Evolutionary conservation across 768 basidiomycete genomes (phyloP).

Genomic region (Boletus subparvulus): DNA sequence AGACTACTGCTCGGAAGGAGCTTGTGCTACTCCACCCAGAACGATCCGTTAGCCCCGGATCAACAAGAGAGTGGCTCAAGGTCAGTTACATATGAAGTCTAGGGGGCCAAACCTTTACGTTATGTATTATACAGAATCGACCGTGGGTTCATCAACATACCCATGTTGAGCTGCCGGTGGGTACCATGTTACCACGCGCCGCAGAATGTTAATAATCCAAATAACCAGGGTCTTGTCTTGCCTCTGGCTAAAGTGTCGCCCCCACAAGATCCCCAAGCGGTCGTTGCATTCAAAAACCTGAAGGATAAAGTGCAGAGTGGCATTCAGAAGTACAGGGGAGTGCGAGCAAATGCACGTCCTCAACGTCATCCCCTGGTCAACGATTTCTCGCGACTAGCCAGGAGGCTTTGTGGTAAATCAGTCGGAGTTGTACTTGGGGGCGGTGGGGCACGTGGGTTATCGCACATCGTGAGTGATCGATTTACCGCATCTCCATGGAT

Average conservation of each 20-base stretch:
- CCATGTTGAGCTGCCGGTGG: slow-evolving; percentile 86
- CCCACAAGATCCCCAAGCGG: slow-evolving; percentile 85
- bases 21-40: slow-evolving; percentile 92
- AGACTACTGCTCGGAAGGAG: slow-evolving; percentile 98
- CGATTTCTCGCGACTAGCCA: slow-evolving; percentile 90
- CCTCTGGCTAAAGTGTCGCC: slow-evolving; percentile 57
- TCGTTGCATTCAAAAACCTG: slow-evolving; percentile 87
- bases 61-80: slow-evolving; percentile 95
- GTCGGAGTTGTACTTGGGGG: slow-evolving; percentile 95
- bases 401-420: slow-evolving; percentile 88
- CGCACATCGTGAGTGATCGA: slow-evolving; percentile 55
- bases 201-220: slow-evolving; percentile 3
- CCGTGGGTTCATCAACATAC: slow-evolving; percentile 97
- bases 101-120: slow-evolving; percentile 1
- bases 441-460: slow-evolving; percentile 92
- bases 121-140: slow-evolving; percentile 58
- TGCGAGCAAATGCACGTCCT: slow-evolving; percentile 57
- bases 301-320: slow-evolving; percentile 88
- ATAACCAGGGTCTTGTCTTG: slow-evolving; percentile 64
- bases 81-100: slow-evolving; percentile 38
- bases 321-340: slow-evolving; percentile 83
- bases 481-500: slow-evolving; percentile 4
- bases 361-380: slow-evolving; percentile 80
- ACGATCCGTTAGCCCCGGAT: slow-evolving; percentile 83
- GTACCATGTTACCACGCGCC: slow-evolving; percentile 19